phyloP scores from a whole-genome alignment of 2,329 filamentous ascomycete genomes.

The Apiospora kogelbergensis region DNA sequence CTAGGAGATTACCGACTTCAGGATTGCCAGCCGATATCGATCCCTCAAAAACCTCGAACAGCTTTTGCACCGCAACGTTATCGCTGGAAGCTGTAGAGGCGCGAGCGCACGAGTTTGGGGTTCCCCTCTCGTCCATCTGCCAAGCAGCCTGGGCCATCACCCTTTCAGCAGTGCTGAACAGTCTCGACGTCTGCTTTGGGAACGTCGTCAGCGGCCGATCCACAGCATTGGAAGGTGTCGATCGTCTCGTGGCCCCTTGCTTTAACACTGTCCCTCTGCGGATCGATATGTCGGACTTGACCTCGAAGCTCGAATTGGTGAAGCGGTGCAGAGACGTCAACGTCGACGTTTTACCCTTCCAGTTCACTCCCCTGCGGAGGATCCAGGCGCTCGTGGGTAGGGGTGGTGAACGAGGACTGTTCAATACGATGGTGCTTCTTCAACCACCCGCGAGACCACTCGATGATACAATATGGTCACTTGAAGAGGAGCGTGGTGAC shows the following conservation, averaged over 20 bases:
- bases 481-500: constrained; percentile 55
- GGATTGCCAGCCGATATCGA: not conserved
- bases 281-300: constrained; percentile 46
- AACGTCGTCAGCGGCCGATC: constrained; percentile 81
- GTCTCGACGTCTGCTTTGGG: constrained; percentile 77
- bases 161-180: constrained; percentile 54
- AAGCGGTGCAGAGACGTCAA: constrained; percentile 62
- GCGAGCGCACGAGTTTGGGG: constrained; percentile 50
- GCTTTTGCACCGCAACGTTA: not conserved
- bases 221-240: constrained; percentile 62
- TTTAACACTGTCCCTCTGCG: constrained; percentile 86
- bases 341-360: constrained; percentile 61
- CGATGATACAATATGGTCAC: constrained; percentile 54
- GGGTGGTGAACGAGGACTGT: constrained; percentile 52
- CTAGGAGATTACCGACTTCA: constrained; percentile 12
- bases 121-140: constrained; percentile 64
- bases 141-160: constrained; percentile 74
- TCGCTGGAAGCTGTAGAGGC: constrained; percentile 45
- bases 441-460: constrained; percentile 65
- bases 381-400: constrained; percentile 58
- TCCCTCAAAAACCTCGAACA: too few relatives aligned
- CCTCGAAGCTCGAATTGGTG: constrained; percentile 57
- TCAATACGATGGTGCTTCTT: constrained; percentile 78
- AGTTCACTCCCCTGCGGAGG: constrained; percentile 72
- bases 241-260: constrained; percentile 79